Percentiles rank a stretch among this genome's conserved stretches.
phyloP scores from a whole-genome alignment of 1,139 yeast genomes.

The Protomyces inouyei region DNA sequence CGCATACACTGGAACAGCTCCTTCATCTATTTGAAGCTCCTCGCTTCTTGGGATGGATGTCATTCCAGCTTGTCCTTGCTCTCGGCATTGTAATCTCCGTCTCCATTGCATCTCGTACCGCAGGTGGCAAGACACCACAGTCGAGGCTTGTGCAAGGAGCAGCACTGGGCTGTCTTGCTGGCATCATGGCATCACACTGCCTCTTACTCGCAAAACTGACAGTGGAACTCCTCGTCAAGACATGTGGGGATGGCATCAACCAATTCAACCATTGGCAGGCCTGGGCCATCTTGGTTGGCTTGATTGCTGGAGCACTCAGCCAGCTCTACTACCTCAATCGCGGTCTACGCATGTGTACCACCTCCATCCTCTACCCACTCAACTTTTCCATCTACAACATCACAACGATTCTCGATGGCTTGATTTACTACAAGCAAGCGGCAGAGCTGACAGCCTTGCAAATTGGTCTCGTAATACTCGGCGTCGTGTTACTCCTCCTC shows the following conservation, averaged over 20 bases:
- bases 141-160: conserved; percentile 46
- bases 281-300: conserved; percentile 52
- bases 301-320: conserved; percentile 63
- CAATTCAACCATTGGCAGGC: conserved; percentile 42
- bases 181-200: conserved; percentile 80
- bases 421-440: conserved; percentile 57
- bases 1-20: conserved; percentile 48
- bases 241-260: conserved; percentile 37
- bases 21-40: conserved; percentile 43
- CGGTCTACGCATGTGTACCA: conserved; percentile 67
- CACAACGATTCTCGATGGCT: conserved; percentile 66
- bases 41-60: conserved; percentile 49
- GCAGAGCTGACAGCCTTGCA: conserved; percentile 42
- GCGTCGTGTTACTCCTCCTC: conserved; percentile 48
- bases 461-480: conserved; percentile 48
- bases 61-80: conserved; percentile 38
- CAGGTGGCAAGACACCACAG: conserved; percentile 37
- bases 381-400: conserved; percentile 81
- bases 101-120: conserved; percentile 32
- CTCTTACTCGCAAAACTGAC: conserved; percentile 77
- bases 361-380: conserved; percentile 75
- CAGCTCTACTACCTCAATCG: conserved; percentile 71
- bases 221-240: conserved; percentile 55
- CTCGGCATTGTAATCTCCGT: conserved; percentile 34
- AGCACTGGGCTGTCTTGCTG: conserved; percentile 65